phyloP scores from a whole-genome alignment of 177 flowering plant species.

The Vitis hybrid region DNA sequence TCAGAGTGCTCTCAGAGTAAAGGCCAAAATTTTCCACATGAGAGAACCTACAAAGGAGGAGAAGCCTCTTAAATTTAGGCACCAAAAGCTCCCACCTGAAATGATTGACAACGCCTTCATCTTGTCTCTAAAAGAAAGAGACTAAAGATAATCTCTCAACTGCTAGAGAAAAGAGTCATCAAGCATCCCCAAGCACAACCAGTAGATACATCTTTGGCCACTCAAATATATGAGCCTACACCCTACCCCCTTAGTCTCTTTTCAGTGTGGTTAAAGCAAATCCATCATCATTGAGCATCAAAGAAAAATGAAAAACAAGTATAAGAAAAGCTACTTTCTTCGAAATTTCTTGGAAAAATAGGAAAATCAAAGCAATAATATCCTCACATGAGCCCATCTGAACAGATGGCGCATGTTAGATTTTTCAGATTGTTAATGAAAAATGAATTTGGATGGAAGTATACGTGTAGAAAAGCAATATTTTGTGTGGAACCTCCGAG shows the following conservation, averaged over 20 bases:
- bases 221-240: conserved; percentile 1
- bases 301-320: neutral
- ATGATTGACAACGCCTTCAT: conserved; percentile 13
- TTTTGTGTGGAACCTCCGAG: too few relatives aligned
- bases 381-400: too few relatives aligned
- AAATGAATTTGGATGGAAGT: too few relatives aligned
- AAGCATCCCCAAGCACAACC: conserved; percentile 18
- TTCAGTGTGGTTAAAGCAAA: conserved; percentile 42
- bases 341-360: too few relatives aligned
- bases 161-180: conserved; percentile 19
- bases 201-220: neutral
- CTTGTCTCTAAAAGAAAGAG: conserved; percentile 10
- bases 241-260: conserved; percentile 6
- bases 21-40: conserved; percentile 29
- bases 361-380: too few relatives aligned
- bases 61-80: conserved; percentile 7
- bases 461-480: too few relatives aligned
- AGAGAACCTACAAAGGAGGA: conserved; percentile 1
- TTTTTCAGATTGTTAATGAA: too few relatives aligned
- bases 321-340: neutral
- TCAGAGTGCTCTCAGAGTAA: conserved; percentile 25
- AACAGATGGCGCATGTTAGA: too few relatives aligned
- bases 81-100: neutral
- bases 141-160: neutral
- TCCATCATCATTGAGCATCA: conserved; percentile 32